Base-by-base conservation (phyloP, 345 rosid species). In the Schrenkiella parvula region DNA sequence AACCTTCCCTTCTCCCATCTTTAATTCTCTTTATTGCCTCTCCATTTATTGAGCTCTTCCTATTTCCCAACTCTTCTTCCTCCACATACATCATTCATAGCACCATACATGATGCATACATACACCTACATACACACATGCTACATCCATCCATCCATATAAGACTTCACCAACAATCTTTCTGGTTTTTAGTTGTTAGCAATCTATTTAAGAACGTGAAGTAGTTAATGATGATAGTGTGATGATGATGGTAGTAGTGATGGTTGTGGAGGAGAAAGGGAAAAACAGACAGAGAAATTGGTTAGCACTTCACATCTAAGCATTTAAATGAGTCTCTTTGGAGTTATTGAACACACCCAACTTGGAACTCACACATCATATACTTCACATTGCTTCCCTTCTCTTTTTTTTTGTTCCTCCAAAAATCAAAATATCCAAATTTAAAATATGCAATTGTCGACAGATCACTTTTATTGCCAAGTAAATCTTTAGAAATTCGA, bases 291-390 rank as follows among this genome's bases (percentile, higher is more conserved):
- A 70, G 62, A 76, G 18, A 56, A 76, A 21, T 76, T 56, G 75
- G 80, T 63, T 76, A 76, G 66, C 6, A 38, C 38, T 64, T 70
- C 80, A 70, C 80, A 76, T 76, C 75, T 76, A 55, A 76, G 80
- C 80, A 76, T 64, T 74, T 76, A 70, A 70, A 76, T 64, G 75
- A 63, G 75, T 10, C 71, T 70, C 66, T 35, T 69, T 69, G 65
- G 66, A 69, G 79, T 69, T 76, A 76, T 70, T 76, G 80, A 76
- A 70, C 22, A 64, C 62, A 76, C 71, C 75, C 67, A 76, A 70
- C 80, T 76, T 64, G 71, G 60, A 76, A 76, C 80, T 64, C 67
- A 46, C 75, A 54, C 71, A 64, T 76, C 80, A 64, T 63, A 64
- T 63, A 50, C 52, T 76, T 63, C 61, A 54, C 70, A 63, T 76